These are phyloP conservation scores for Coemansia sp. DNA, from an alignment of 192 early-diverging fungal species.

Conservation along the genomic window DNA sequence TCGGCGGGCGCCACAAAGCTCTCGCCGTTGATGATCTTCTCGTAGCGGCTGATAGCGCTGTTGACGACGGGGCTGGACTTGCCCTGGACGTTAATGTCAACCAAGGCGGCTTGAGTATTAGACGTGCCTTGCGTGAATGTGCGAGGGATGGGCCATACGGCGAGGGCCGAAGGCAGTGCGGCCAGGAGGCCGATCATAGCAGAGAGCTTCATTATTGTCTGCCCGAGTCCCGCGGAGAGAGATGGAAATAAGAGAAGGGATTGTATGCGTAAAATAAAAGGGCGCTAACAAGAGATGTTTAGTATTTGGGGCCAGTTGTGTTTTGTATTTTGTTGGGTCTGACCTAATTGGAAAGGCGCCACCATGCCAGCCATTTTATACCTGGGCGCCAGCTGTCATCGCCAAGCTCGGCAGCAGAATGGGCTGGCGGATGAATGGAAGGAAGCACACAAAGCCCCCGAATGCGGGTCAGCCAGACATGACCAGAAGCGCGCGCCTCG, in stretches of 20 bases:
- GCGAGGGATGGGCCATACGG: conserved; percentile 47
- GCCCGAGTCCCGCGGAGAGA: background rate
- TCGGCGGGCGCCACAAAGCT: conserved; percentile 39
- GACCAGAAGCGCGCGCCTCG: background rate
- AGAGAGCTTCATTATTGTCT: conserved; percentile 31
- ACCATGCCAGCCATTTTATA: no score
- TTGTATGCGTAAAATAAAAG: background rate
- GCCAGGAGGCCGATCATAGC: conserved; percentile 39
- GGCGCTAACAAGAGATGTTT: background rate
- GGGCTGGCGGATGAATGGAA: no score
- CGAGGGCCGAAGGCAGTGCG: conserved; percentile 30
- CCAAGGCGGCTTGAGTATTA: conserved; percentile 27
- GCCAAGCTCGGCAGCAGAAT: background rate
- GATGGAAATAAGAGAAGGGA: background rate
- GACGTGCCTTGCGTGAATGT: conserved; percentile 32
- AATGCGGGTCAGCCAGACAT: conserved; percentile 1
- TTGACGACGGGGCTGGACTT: conserved; percentile 17
- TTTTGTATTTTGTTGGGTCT: no score
- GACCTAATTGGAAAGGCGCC: no score
- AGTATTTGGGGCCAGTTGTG: no score
- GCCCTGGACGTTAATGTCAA: conserved; percentile 26
- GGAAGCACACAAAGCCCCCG: background rate
- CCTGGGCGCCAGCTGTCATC: no score
- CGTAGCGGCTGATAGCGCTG: conserved; percentile 35
- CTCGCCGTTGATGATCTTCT: conserved; percentile 36